Evolutionary conservation across 805 yeast genomes (phyloP).

Genomic region (Blastobotrys americana): DNA sequence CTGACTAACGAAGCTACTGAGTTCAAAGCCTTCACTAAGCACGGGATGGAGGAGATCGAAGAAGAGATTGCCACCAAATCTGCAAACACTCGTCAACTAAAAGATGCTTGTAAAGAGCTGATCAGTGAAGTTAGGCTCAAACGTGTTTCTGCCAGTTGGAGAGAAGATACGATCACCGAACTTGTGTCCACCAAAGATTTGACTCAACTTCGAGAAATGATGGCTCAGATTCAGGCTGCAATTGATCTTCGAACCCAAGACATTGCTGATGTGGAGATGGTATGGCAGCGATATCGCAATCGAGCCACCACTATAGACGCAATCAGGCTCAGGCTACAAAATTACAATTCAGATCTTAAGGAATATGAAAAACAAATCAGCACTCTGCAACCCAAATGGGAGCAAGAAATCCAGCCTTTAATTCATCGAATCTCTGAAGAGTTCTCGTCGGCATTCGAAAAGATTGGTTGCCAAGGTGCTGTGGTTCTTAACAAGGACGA

Average conservation of each 20-base stretch:
- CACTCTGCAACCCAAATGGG: slow-evolving; percentile 46
- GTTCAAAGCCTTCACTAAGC: neutral
- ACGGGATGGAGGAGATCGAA: slow-evolving; percentile 6
- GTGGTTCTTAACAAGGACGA: slow-evolving; percentile 50
- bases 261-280: slow-evolving; percentile 29
- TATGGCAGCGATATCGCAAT: slow-evolving; percentile 34
- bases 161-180: neutral
- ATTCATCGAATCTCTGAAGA: slow-evolving; percentile 51
- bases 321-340: slow-evolving; percentile 22
- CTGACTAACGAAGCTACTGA: neutral
- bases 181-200: neutral
- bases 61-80: neutral
- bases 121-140: slow-evolving; percentile 3
- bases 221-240: neutral
- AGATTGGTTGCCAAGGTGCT: slow-evolving; percentile 84
- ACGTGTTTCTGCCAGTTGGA: neutral
- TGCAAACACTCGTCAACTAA: neutral
- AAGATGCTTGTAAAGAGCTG: slow-evolving; percentile 1
- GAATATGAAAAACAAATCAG: slow-evolving; percentile 34
- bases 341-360: slow-evolving; percentile 12
- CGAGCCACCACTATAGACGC: slow-evolving; percentile 36
- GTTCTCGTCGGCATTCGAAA: slow-evolving; percentile 58
- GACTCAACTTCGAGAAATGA: neutral
- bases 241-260: neutral
- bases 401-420: slow-evolving; percentile 48